phyloP scores from a whole-genome alignment of 192 early-diverging fungal species.

The Mortierella alpina region DNA sequence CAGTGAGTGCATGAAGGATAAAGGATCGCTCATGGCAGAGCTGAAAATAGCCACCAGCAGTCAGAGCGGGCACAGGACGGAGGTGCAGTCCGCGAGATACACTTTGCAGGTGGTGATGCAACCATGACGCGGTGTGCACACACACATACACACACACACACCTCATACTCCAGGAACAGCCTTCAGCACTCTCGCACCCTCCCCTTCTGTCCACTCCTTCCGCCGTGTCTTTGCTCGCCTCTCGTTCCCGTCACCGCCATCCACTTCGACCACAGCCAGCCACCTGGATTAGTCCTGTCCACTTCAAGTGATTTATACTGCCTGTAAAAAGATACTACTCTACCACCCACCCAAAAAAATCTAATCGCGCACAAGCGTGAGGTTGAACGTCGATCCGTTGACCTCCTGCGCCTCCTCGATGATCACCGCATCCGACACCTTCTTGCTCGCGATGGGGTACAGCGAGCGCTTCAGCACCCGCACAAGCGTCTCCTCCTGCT shows the following conservation, averaged over 20 bases:
- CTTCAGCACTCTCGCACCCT: no score
- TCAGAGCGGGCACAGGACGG: no score
- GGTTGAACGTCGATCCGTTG: slow-evolving; percentile 81
- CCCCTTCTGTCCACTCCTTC: no score
- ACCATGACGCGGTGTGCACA: no score
- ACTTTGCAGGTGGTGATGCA: no score
- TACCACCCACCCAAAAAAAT: background rate
- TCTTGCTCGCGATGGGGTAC: slow-evolving; percentile 45
- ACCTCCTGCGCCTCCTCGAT: slow-evolving; percentile 89
- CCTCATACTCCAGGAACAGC: background rate
- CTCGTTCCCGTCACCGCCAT: background rate
- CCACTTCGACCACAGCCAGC: background rate
- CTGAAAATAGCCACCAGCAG: background rate
- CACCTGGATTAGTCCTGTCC: background rate
- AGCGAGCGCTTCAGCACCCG: slow-evolving; percentile 81
- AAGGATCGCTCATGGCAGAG: background rate
- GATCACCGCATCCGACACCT: slow-evolving; percentile 65
- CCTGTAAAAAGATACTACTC: background rate
- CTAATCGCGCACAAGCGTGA: slow-evolving; percentile 70
- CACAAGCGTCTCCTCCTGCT: slow-evolving; percentile 78
- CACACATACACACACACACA: no score
- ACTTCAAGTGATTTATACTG: background rate
- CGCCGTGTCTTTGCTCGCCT: background rate
- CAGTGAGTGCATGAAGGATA: background rate
- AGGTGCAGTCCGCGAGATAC: no score